These are phyloP conservation scores for Litchi chinensis DNA, from an alignment of 345 rosid species.

Conservation along the genomic window DNA sequence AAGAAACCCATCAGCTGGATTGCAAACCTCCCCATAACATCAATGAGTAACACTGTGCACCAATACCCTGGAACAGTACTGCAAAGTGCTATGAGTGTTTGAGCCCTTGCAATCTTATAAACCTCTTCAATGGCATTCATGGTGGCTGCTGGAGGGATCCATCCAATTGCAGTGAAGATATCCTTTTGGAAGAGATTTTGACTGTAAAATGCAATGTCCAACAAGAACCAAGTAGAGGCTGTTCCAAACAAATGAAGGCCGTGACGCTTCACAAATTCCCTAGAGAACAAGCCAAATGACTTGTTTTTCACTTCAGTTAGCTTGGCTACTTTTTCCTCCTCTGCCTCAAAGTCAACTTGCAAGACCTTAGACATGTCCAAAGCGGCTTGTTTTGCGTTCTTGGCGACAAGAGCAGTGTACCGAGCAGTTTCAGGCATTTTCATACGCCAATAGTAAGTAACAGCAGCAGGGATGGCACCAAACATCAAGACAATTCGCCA, in stretches of 20 bases:
- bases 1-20: constrained; percentile 67
- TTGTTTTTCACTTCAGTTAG: constrained; percentile 17
- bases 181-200: constrained; percentile 79
- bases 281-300: constrained; percentile 57
- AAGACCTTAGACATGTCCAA: constrained; percentile 77
- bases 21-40: constrained; percentile 44
- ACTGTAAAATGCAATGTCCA: constrained; percentile 77
- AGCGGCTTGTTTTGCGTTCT: constrained; percentile 63
- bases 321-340: constrained; percentile 41
- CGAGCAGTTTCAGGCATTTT: constrained; percentile 90
- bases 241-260: constrained; percentile 71
- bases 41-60: constrained; percentile 51
- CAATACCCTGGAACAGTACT: constrained; percentile 82
- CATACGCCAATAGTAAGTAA: constrained; percentile 72
- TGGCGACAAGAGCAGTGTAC: constrained; percentile 70
- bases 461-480: constrained; percentile 66
- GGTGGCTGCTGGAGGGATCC: constrained; percentile 65
- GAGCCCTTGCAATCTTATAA: constrained; percentile 56
- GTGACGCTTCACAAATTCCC: constrained; percentile 44
- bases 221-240: constrained; percentile 63
- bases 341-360: constrained; percentile 56
- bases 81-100: constrained; percentile 64
- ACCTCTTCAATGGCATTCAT: constrained; percentile 78
- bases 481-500: constrained; percentile 73
- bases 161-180: constrained; percentile 65